Evolutionary conservation across 2,329 filamentous ascomycete genomes (phyloP).

Genomic region (Colletotrichum brevisporum): DNA sequence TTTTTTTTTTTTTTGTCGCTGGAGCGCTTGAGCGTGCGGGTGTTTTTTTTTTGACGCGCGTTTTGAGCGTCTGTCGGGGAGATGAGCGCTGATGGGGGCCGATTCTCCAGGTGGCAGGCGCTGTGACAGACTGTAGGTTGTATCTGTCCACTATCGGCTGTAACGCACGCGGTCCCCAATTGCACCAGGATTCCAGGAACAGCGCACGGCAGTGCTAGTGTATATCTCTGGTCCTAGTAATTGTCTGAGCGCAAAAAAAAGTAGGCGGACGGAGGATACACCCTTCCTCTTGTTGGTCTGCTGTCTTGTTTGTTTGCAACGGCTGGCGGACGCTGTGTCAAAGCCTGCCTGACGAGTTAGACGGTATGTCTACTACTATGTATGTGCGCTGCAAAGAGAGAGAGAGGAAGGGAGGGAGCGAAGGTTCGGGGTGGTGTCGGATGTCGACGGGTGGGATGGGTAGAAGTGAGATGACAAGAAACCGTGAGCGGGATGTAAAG

Average conservation of each 20-base stretch:
- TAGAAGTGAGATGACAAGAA: constrained; percentile 41
- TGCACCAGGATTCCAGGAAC: background rate
- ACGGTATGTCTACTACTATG: constrained; percentile 12
- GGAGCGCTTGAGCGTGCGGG: constrained; percentile 53
- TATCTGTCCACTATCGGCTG: background rate
- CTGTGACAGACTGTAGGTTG: background rate
- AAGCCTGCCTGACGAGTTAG: constrained; percentile 35
- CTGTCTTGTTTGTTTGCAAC: too few species aligned
- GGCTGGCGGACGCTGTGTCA: background rate
- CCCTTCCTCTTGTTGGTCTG: too few species aligned
- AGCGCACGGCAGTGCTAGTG: too few species aligned
- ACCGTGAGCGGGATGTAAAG: constrained; percentile 33
- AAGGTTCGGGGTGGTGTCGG: constrained; percentile 33
- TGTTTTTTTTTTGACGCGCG: constrained; percentile 57
- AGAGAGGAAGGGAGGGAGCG: constrained; percentile 14
- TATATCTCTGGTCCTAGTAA: too few species aligned
- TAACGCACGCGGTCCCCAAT: constrained; percentile 27
- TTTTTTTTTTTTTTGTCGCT: constrained; percentile 11
- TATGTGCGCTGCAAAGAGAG: background rate
- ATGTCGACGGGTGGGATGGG: constrained; percentile 36
- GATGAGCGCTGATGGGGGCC: constrained; percentile 41
- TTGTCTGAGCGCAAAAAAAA: too few species aligned
- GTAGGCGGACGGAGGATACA: too few species aligned
- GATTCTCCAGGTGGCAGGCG: constrained; percentile 17
- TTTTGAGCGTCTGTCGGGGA: constrained; percentile 58